These are phyloP conservation scores for Alternaria viburni DNA, from an alignment of 2,329 filamentous ascomycete species.

Conservation along the genomic window DNA sequence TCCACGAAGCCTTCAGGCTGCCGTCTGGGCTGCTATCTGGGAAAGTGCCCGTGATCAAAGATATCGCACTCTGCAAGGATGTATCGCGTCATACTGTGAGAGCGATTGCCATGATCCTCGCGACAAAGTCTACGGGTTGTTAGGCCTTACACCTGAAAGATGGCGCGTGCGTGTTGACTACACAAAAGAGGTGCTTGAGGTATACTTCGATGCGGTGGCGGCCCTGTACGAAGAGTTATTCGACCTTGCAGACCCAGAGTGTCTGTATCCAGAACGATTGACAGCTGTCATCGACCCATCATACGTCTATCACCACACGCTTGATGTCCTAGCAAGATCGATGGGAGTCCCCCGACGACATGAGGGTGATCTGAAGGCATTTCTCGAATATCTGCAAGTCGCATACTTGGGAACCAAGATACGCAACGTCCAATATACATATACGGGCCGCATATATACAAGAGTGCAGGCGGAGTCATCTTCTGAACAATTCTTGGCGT, in stretches of 20 bases:
- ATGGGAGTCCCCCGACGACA: neutral
- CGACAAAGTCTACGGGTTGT: neutral
- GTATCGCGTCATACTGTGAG: neutral
- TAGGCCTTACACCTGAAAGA: neutral
- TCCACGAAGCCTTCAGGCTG: no score
- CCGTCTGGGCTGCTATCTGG: no score
- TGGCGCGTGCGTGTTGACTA: neutral
- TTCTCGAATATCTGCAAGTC: neutral
- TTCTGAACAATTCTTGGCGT: accelerated
- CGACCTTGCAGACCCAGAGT: neutral
- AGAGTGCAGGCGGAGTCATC: accelerated
- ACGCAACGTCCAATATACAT: neutral
- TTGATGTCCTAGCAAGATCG: accelerated
- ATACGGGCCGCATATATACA: neutral
- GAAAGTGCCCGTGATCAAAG: no score
- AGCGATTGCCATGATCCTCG: neutral
- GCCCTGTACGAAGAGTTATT: neutral
- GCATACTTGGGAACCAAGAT: neutral
- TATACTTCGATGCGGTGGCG: neutral
- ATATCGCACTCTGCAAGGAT: neutral
- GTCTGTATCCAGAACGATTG: neutral
- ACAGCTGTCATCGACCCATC: no score
- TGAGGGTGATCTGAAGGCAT: accelerated
- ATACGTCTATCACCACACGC: neutral
- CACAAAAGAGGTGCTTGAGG: neutral